phyloP scores from a whole-genome alignment of 2,329 filamentous ascomycete species.

The Coniochaeta sp. region DNA sequence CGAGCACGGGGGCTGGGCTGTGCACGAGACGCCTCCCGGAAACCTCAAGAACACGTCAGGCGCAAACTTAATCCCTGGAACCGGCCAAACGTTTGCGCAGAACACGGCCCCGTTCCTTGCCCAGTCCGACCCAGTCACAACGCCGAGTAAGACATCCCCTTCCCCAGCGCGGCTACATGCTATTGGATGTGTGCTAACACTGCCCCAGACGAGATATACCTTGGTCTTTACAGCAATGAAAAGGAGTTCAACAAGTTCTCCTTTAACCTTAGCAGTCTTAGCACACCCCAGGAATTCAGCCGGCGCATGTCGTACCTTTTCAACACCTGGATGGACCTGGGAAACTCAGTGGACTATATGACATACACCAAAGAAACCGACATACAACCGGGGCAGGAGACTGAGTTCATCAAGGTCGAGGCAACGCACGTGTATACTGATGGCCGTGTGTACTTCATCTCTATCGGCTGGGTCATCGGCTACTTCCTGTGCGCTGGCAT shows the following conservation, averaged over 20 bases:
- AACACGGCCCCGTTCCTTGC: not conserved
- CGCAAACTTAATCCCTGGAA: not conserved
- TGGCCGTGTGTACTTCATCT: slow-evolving; percentile 3
- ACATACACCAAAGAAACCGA: slow-evolving; percentile 1
- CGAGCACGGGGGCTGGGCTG: not conserved
- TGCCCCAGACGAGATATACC: not conserved
- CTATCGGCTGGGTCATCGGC: slow-evolving; percentile 6
- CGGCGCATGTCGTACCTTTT: slow-evolving; percentile 8
- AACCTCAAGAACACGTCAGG: not conserved
- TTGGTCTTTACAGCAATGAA: not conserved
- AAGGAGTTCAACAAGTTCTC: not conserved
- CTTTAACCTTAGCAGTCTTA: slow-evolving; percentile 7
- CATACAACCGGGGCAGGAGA: not conserved
- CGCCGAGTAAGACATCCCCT: not conserved
- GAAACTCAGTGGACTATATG: slow-evolving; percentile 8
- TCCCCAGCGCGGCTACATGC: not conserved
- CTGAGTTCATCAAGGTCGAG: not conserved
- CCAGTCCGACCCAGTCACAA: not conserved
- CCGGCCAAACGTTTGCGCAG: not conserved
- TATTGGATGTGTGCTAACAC: not conserved
- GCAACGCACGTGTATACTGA: slow-evolving; percentile 1
- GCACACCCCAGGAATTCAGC: slow-evolving; percentile 4
- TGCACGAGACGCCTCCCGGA: not conserved
- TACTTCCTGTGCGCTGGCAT: slow-evolving; percentile 6
- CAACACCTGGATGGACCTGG: slow-evolving; percentile 11